A percentile compares a stretch with the other conserved stretches of the same genome.
phyloP scores from a whole-genome alignment of 345 rosid species.

The Arabidopsis arenosa region DNA sequence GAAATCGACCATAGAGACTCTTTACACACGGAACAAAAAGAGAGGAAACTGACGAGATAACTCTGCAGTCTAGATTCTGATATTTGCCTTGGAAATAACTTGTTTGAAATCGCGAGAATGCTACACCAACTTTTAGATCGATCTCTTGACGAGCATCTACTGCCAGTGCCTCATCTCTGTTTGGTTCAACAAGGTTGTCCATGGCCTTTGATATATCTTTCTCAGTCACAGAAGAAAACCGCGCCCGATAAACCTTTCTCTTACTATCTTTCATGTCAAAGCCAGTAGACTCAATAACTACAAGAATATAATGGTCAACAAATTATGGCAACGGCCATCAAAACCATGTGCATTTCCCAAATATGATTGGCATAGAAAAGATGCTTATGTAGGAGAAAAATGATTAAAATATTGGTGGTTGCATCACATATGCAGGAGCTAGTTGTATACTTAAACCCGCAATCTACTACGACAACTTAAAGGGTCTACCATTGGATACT shows the following conservation, averaged over 20 bases:
- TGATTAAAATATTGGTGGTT: background rate
- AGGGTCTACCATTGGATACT: constrained; percentile 1
- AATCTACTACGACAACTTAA: constrained; percentile 18
- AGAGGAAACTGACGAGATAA: constrained; percentile 83
- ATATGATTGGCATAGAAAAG: constrained; percentile 15
- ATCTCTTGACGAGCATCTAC: constrained; percentile 99
- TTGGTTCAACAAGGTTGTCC: constrained; percentile 84
- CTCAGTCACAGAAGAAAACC: constrained; percentile 96
- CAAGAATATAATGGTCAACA: constrained; percentile 34
- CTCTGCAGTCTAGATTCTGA: constrained; percentile 91
- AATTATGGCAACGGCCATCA: constrained; percentile 23
- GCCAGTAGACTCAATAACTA: constrained; percentile 88
- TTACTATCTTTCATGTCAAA: constrained; percentile 59
- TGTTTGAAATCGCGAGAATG: constrained; percentile 95
- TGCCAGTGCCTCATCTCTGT: constrained; percentile 85
- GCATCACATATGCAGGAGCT: constrained; percentile 16
- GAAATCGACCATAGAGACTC: background rate
- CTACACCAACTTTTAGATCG: constrained; percentile 98
- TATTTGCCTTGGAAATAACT: constrained; percentile 94
- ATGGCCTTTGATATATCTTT: constrained; percentile 88
- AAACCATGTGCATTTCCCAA: constrained; percentile 21
- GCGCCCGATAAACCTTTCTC: constrained; percentile 78
- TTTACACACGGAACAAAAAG: constrained; percentile 1
- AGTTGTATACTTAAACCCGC: constrained; percentile 3
- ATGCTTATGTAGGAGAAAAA: background rate